phyloP scores from a whole-genome alignment of 495 filamentous ascomycete genomes.

The Echria macrotheca region DNA sequence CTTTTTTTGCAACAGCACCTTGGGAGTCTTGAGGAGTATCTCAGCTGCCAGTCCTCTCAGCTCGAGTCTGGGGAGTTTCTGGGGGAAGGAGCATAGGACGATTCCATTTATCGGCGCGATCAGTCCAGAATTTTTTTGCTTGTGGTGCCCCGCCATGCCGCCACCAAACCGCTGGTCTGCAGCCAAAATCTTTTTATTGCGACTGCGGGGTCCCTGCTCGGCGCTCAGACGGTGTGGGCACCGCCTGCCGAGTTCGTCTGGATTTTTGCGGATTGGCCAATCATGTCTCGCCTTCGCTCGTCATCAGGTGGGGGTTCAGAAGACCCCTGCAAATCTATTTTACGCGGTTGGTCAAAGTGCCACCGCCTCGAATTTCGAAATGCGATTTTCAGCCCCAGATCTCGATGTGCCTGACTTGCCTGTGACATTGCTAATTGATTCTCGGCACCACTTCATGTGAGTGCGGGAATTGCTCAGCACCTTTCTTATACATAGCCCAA shows the following conservation, averaged over 20 bases:
- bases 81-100: constrained; percentile 2
- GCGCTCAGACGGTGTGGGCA: not conserved
- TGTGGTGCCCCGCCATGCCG: constrained; percentile 18
- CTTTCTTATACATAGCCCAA: too few species aligned
- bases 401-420: constrained; percentile 3
- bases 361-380: constrained; percentile 12
- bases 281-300: constrained; percentile 3
- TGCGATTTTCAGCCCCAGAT: constrained; percentile 15
- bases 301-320: constrained; percentile 8
- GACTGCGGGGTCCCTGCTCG: constrained; percentile 20
- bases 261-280: constrained; percentile 19
- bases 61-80: not conserved
- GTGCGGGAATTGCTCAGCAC: too few species aligned
- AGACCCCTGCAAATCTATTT: not conserved
- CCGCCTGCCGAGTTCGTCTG: constrained; percentile 9
- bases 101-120: not conserved
- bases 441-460: too few species aligned
- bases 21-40: constrained; percentile 5
- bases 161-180: constrained; percentile 4
- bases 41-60: constrained; percentile 14
- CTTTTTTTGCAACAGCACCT: constrained; percentile 1
- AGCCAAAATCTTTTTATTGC: constrained; percentile 21
- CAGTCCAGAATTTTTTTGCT: constrained; percentile 16
- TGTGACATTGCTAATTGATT: not conserved
- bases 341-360: not conserved